Base-by-base conservation (phyloP, 2,329 filamentous ascomycete species). In the Acrodontium crateriforme region DNA sequence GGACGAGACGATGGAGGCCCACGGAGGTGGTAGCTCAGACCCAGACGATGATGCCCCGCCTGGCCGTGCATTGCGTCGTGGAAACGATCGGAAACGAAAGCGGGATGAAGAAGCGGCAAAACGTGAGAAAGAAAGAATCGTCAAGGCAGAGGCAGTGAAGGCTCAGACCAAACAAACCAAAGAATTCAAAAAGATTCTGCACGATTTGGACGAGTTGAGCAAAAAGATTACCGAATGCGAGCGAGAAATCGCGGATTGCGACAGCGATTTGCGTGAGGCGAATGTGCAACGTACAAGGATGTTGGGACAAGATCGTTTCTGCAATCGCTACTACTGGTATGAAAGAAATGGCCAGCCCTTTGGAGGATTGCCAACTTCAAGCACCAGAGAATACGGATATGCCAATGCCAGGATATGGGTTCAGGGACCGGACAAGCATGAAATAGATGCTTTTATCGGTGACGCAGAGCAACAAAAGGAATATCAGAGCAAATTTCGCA, bases 301-400 rank as follows among this genome's bases (percentile, higher is more conserved):
- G 11, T 65, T 98, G 15, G 89, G 89, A 35, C 87, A 89, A 52
- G 89, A 98, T 56, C 74, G 89, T 24, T 98, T 93, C 63, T 93
- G 87, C 74, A 95, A 98, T 55, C 74, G 87, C 29, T 98, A 95
- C 56, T 95, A 91, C 63, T 98, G 89, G 87, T 94, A 95, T 53
- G 89, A 98, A 57, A 78, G 87, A 37, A 98, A 95, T 47, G 89
- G 85, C 14, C 95, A 95, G 85, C 89, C 89, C 0, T 93, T 87
- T 46, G 83, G 69, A 17, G 89, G 89, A 4, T 65, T 94, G 30
- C 85, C 85, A 0, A 72, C 70, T 39, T 92, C 83, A 53, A 94
- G 85, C 10, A 95, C 87, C 2, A 79, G 83, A 1, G 66, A 74
- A 24, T 84, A 87, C 13, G 76, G 71, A 6, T 98, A 95, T 49